phyloP scores from a whole-genome alignment of 2,329 filamentous ascomycete genomes.

The Fusarium albosuccineum region DNA sequence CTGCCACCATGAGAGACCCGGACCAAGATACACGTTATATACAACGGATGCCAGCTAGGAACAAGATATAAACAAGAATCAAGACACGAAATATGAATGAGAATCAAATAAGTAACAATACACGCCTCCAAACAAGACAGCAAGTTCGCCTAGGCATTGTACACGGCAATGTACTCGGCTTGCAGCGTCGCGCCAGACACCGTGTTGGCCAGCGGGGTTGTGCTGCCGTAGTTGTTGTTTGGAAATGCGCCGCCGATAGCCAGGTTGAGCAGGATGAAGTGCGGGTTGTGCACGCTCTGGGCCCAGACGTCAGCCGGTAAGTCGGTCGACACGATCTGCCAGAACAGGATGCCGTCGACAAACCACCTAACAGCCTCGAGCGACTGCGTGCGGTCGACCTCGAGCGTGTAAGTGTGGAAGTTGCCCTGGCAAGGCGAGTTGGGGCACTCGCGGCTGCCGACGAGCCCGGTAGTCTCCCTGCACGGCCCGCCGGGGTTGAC shows the following conservation, averaged over 20 bases:
- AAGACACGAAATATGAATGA: too few species aligned
- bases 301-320: conserved; percentile 14
- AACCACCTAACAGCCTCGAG: conserved; percentile 53
- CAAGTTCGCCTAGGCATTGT: conserved; percentile 1
- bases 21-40: too few species aligned
- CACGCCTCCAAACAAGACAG: not conserved
- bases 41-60: too few species aligned
- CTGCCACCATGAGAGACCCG: too few species aligned
- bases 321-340: conserved; percentile 30
- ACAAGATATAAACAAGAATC: too few species aligned
- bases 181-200: conserved; percentile 9
- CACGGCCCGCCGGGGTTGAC: conserved; percentile 55
- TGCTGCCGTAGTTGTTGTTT: conserved; percentile 16
- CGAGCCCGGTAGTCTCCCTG: conserved; percentile 49
- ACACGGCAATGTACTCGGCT: conserved; percentile 16
- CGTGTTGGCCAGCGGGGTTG: conserved; percentile 10
- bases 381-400: conserved; percentile 50
- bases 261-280: conserved; percentile 57
- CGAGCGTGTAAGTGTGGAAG: conserved; percentile 51
- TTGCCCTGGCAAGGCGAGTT: conserved; percentile 34
- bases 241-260: conserved; percentile 57
- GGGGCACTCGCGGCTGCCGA: conserved; percentile 7
- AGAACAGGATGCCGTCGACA: conserved; percentile 48
- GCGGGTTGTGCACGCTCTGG: conserved; percentile 23
- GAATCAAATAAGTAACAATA: too few species aligned